Percentiles rank a stretch among this genome's conserved stretches.
Conservation (phyloP, 2,329 filamentous ascomycete species). For the Cercospora zeina region DNA sequence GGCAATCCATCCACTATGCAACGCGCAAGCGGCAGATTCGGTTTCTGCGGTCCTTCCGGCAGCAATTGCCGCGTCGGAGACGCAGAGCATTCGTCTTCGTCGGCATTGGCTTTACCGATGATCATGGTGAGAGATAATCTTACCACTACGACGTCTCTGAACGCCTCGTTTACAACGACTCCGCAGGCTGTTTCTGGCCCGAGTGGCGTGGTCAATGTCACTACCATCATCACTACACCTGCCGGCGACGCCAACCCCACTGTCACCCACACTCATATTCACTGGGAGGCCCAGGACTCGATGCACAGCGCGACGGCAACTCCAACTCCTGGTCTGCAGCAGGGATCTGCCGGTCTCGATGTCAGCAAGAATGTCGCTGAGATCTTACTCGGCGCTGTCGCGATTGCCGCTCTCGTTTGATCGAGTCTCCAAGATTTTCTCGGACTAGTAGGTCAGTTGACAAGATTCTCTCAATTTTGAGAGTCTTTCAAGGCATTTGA, state of each 20-base stretch:
- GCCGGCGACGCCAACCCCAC: background rate
- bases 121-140: constrained; percentile 3
- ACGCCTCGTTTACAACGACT: background rate
- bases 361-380: background rate
- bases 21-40: background rate
- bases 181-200: background rate
- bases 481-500: background rate
- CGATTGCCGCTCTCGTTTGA: background rate
- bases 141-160: background rate
- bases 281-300: background rate
- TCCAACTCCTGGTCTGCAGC: background rate
- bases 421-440: background rate
- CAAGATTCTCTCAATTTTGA: background rate
- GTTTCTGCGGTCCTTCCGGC: background rate
- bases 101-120: background rate
- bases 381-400: background rate
- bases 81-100: background rate
- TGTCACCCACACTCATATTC: background rate
- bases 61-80: background rate
- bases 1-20: background rate
- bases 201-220: background rate
- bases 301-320: background rate
- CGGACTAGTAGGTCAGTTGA: background rate
- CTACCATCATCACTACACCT: background rate
- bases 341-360: background rate